Base-by-base conservation (phyloP, 2,329 filamentous ascomycete genomes). In the Graphium sp. region DNA sequence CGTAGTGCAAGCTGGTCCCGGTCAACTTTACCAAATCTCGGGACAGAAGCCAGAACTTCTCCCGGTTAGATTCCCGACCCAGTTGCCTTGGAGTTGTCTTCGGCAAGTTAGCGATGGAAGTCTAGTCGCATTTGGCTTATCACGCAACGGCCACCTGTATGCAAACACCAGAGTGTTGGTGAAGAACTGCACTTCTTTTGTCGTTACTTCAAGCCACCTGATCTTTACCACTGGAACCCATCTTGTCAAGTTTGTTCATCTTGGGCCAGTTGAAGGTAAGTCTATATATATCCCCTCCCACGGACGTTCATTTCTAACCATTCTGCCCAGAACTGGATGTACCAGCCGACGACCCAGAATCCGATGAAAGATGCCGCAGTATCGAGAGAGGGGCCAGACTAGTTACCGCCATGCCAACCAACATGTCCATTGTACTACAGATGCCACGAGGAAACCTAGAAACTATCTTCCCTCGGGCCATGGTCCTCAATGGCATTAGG, bases 401-500 rank as follows among this genome's bases (percentile, higher is more conserved):
- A 10, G 74, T 98, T 14, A 89, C 82, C 1, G 83, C 84, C 17
- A 85, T 93, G 50, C 87, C 89, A 2, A 81, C 82, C 4, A 78
- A 73, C 22, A 89, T 92, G 53, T 79, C 74, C 30, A 60, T 98
- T 7, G 70, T 92, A 1, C 59, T 98, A 4, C 89, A 98, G 48
- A 94, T 94, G 81, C 89, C 89, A 2, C 68, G 89, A 42, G 89
- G 89, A 13, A 98, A 98, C 40, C 56, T 95, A 2, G 89, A 98
- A 52, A 95, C 87, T 0, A 85, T 95, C 28, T 95, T 76, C 44
- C 89, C 89, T 11, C 69, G 89, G 34, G 87, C 87, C 10, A 75
- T 98, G 53, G 87, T 98, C 1, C 61, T 98, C 27, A 83, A 84
- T 2, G 85, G 84, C 16, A 91, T 98, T 32, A 71, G 89, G 26